Evolutionary conservation across 1,139 yeast genomes (phyloP).

Genomic region (Kodamaea arcana): DNA sequence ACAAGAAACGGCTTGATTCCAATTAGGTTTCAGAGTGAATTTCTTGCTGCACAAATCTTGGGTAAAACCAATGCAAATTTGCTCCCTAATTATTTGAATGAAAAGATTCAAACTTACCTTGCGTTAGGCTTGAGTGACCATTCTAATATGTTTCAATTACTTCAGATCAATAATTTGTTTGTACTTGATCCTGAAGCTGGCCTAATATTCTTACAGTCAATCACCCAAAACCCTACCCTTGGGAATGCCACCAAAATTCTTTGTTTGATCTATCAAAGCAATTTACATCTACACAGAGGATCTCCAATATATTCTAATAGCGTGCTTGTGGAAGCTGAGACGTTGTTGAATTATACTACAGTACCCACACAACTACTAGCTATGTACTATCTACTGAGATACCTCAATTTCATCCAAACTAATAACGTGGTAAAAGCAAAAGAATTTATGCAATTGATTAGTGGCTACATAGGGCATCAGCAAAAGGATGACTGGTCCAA

Average conservation of each 20-base stretch:
- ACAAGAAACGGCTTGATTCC: conserved; percentile 21
- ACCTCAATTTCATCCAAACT: conserved; percentile 22
- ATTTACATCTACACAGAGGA: conserved; percentile 27
- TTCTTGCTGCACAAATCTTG: conserved; percentile 32
- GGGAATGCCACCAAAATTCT: conserved; percentile 18
- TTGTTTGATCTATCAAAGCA: conserved; percentile 19
- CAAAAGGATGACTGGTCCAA: conserved; percentile 17
- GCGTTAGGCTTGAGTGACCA: conserved; percentile 12
- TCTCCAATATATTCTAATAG: conserved; percentile 18
- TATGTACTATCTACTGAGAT: conserved; percentile 21
- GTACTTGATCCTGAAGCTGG: conserved; percentile 22
- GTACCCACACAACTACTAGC: conserved; percentile 29
- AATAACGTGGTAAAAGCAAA: conserved; percentile 21
- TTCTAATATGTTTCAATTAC: conserved; percentile 22
- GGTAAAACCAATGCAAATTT: conserved; percentile 20
- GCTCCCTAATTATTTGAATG: conserved; percentile 26
- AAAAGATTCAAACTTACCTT: conserved; percentile 19
- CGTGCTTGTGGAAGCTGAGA: conserved; percentile 15
- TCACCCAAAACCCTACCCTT: conserved; percentile 12
- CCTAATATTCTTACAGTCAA: conserved; percentile 20
- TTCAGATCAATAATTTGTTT: conserved; percentile 27
- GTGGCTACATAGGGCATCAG: conserved; percentile 21
- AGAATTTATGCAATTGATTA: conserved; percentile 20
- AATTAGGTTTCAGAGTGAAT: conserved; percentile 26
- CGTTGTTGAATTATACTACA: conserved; percentile 1